Evolutionary conservation across 768 basidiomycete species (phyloP), one percentile per base, ranked within the genome.

Genomic region (Lactarius sanguifluus): DNA sequence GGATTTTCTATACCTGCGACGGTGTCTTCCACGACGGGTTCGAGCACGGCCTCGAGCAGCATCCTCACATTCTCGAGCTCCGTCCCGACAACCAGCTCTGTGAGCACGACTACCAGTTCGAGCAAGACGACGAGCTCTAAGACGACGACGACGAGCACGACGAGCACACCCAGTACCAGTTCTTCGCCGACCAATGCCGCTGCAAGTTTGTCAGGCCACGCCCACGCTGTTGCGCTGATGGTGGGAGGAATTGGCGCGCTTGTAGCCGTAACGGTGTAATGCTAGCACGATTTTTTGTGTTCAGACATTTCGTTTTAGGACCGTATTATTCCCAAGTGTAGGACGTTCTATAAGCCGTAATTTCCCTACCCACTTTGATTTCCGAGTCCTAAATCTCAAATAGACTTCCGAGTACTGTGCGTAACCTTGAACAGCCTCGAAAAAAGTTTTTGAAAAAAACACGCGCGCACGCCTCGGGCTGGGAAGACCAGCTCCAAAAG

Each of bases 181-280:
- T 15, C 57, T 1, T 52, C 38, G 38, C 50, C 57, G 34, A 18
- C n/a, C 3, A 66, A 66, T 55, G 50, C 57, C 3, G 65, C 65
- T 2, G 41, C 25, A 2, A 28, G 23, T 25, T 15, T 52, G 25
- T 25, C 8, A 8, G 5, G 18, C 16, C 4, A 43, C 34, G 55
- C 47, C 61, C 5, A 62, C 61, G 38, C 36, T 16, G 54, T 32
- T 36, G 61, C 50, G 16, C 10, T 67, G 38, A 12, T 67, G 13
- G 61, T 20, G 9, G 61, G 61, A 10, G 66, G 50, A 10, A 59
- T 67, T 15, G 66, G 61, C 1, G 66, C 47, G 5, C 18, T 67
- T 20, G 40, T 58, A 5, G 61, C 30, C 10, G 12, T 45, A 30
- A 23, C 62, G 9, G 13, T 59, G 25, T 67, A 25, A 58, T 38